Percentiles rank a stretch among this genome's conserved stretches.
phyloP scores from a whole-genome alignment of 768 basidiomycete genomes.

The Gymnopilus junonius region DNA sequence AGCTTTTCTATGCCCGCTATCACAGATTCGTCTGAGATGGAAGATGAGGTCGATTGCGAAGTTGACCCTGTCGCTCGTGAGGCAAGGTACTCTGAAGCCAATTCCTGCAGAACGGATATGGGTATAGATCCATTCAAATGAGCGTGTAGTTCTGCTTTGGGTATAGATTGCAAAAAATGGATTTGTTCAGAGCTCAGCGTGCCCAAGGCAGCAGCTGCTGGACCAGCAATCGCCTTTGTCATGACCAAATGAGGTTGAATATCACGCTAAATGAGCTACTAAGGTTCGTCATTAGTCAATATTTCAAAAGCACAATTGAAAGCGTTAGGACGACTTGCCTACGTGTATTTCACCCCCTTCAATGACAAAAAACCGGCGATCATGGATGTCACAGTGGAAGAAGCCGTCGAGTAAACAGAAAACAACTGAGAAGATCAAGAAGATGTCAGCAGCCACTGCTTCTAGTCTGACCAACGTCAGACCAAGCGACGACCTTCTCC shows the following conservation, averaged over 20 bases:
- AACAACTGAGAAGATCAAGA: too few relatives aligned
- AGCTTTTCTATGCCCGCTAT: conserved; percentile 10
- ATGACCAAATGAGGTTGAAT: too few relatives aligned
- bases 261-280: too few relatives aligned
- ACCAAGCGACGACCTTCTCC: too few relatives aligned
- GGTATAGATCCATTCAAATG: conserved; percentile 89
- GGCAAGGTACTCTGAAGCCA: conserved; percentile 50
- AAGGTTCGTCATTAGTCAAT: too few relatives aligned
- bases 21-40: neutral
- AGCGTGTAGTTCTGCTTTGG: conserved; percentile 87
- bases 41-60: conserved; percentile 36
- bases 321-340: neutral
- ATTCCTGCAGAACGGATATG: conserved; percentile 58
- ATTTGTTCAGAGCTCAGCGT: conserved; percentile 57
- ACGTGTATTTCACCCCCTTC: neutral
- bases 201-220: conserved; percentile 54
- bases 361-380: neutral
- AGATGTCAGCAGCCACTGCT: too few relatives aligned
- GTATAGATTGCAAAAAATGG: conserved; percentile 62
- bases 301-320: too few relatives aligned
- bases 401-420: neutral
- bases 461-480: too few relatives aligned
- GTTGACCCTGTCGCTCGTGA: conserved; percentile 1
- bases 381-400: neutral
- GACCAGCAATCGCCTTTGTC: conserved; percentile 37